Conservation (phyloP, 2,329 filamentous ascomycete genomes). For the Ophiostoma sp. region DNA sequence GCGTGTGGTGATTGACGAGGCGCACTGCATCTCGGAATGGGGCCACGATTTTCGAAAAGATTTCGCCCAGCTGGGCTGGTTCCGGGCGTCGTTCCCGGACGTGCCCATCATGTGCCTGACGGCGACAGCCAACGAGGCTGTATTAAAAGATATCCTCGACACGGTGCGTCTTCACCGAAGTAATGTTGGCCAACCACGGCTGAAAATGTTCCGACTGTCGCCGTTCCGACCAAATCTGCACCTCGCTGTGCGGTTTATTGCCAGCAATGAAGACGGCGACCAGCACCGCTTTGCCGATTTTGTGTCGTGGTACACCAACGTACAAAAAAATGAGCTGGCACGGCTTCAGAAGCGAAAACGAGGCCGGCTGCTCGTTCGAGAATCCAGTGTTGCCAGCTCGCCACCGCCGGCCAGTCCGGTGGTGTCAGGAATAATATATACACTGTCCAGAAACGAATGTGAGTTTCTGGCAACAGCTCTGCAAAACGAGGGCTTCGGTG, state of each 20-base stretch:
- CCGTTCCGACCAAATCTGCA: slow-evolving; percentile 84
- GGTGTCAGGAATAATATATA: slow-evolving; percentile 79
- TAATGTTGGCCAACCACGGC: slow-evolving; percentile 34
- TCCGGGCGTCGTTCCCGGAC: slow-evolving; percentile 75
- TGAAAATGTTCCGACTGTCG: slow-evolving; percentile 78
- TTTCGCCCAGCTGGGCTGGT: slow-evolving; percentile 85
- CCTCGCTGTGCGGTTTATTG: slow-evolving; percentile 78
- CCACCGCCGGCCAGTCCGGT: slow-evolving; percentile 51
- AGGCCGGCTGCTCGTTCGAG: slow-evolving; percentile 50
- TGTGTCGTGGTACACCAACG: slow-evolving; percentile 70
- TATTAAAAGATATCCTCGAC: slow-evolving; percentile 78
- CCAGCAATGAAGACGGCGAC: slow-evolving; percentile 70
- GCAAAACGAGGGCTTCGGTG: slow-evolving; percentile 67
- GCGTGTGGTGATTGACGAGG: slow-evolving; percentile 87
- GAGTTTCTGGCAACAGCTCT: slow-evolving; percentile 68
- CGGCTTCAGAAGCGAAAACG: slow-evolving; percentile 49
- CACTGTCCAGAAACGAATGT: slow-evolving; percentile 71
- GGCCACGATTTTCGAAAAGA: slow-evolving; percentile 95
- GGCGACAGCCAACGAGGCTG: slow-evolving; percentile 80
- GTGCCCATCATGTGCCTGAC: slow-evolving; percentile 93
- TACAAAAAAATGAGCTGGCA: slow-evolving; percentile 63
- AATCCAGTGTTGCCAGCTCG: slow-evolving; percentile 44
- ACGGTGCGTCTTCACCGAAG: slow-evolving; percentile 62
- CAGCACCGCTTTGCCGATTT: slow-evolving; percentile 66
- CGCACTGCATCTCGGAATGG: slow-evolving; percentile 98